phyloP scores from a whole-genome alignment of 495 filamentous ascomycete genomes.

The Podospora australis region DNA sequence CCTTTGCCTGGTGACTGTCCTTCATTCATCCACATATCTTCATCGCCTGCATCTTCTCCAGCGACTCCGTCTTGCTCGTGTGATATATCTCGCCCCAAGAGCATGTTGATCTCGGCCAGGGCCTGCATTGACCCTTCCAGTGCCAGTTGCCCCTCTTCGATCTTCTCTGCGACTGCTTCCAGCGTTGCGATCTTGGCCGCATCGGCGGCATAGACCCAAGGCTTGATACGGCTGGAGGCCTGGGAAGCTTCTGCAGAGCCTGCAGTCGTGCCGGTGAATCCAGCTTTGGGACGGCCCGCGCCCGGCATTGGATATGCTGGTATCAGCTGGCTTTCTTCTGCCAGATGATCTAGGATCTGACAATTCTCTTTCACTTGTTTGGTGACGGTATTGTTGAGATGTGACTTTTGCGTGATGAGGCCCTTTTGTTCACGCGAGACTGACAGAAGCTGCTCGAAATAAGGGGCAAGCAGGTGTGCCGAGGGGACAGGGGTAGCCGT shows the following conservation, averaged over 20 bases:
- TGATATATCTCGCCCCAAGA: constrained; percentile 20
- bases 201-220: constrained; percentile 46
- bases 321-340: constrained; percentile 64
- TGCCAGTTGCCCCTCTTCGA: constrained; percentile 40
- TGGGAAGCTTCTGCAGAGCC: constrained; percentile 23
- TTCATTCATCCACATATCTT: constrained; percentile 30
- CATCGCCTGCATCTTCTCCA: constrained; percentile 18
- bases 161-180: constrained; percentile 42
- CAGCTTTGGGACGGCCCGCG: constrained; percentile 13
- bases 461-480: constrained; percentile 44
- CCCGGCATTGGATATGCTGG: constrained; percentile 52
- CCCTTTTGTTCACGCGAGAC: constrained; percentile 57
- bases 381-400: constrained; percentile 50
- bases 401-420: constrained; percentile 57
- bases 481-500: constrained; percentile 10
- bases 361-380: constrained; percentile 55
- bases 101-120: constrained; percentile 31
- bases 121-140: constrained; percentile 38
- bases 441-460: constrained; percentile 47
- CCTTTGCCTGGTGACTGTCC: constrained; percentile 21
- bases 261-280: constrained; percentile 17
- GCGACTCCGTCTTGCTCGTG: constrained; percentile 9
- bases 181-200: constrained; percentile 43
- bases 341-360: constrained; percentile 52
- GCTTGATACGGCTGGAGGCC: constrained; percentile 33